Evolutionary conservation across 1,139 yeast genomes (phyloP).

Genomic region (Geotrichum histeridarum): DNA sequence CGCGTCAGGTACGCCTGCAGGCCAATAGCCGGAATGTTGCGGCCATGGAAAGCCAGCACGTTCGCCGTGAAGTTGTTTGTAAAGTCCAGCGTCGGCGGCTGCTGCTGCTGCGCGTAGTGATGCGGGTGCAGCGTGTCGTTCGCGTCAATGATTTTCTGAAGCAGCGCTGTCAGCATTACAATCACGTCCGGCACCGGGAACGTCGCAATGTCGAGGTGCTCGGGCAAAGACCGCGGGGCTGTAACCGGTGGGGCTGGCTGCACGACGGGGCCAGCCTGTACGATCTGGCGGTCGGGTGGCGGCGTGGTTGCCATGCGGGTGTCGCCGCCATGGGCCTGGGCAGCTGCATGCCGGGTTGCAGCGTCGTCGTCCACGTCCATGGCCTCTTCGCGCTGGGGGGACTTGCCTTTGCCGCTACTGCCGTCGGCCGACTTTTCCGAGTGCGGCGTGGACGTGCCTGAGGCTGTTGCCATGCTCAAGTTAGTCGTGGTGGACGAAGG

Average conservation of each 20-base stretch:
- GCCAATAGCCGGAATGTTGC: conserved; percentile 90
- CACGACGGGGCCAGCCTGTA: conserved; percentile 16
- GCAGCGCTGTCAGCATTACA: conserved; percentile 74
- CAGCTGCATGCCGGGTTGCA: background rate
- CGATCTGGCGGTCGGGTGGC: background rate
- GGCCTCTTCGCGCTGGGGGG: background rate
- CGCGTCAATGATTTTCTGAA: conserved; percentile 86
- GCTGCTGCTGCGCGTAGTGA: conserved; percentile 48
- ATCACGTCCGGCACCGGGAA: conserved; percentile 78
- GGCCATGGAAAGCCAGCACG: conserved; percentile 89
- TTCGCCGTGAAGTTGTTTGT: conserved; percentile 50
- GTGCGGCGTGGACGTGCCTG: conserved; percentile 23
- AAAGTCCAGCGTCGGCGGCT: background rate
- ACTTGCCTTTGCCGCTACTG: background rate
- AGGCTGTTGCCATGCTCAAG: conserved; percentile 30
- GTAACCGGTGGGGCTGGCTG: conserved; percentile 21
- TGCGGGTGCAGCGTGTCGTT: conserved; percentile 80
- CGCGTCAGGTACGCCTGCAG: conserved; percentile 84
- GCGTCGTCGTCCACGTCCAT: conserved; percentile 7
- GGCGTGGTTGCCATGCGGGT: conserved; percentile 7
- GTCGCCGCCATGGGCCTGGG: background rate
- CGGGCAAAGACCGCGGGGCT: conserved; percentile 26
- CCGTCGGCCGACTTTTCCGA: conserved; percentile 4
- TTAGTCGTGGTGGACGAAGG: conserved; percentile 32
- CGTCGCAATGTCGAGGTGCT: conserved; percentile 72